Conservation (phyloP, 1,284 basidiomycete species). For the Meripilus lineatus region DNA sequence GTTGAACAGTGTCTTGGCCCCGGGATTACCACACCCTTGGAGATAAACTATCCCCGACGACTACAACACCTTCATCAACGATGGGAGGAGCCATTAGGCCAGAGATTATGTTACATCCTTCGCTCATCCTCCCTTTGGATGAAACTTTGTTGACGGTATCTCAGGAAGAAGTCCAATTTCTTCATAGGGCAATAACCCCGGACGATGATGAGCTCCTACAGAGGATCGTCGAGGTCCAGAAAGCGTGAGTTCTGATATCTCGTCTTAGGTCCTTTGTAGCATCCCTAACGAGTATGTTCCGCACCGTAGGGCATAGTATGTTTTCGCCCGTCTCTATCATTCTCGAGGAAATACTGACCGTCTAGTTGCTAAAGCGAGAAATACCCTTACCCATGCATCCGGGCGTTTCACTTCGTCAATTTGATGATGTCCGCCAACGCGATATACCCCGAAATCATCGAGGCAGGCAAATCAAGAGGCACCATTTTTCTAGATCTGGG, state of each 20-base stretch:
- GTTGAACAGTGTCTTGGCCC: no score
- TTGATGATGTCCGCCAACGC: slow-evolving; percentile 26
- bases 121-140: slow-evolving; percentile 23
- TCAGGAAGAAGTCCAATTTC: slow-evolving; percentile 20
- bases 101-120: slow-evolving; percentile 17
- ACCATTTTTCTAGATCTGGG: slow-evolving; percentile 30
- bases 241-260: no score
- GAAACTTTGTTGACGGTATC: slow-evolving; percentile 18
- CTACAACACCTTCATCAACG: no score
- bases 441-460: slow-evolving; percentile 23
- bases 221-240: slow-evolving; percentile 24
- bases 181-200: slow-evolving; percentile 18
- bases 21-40: no score
- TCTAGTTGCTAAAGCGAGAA: no score
- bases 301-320: no score
- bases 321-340: no score
- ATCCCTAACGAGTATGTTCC: no score
- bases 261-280: no score
- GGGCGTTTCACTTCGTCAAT: slow-evolving; percentile 27
- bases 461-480: slow-evolving; percentile 17
- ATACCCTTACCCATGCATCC: slow-evolving; percentile 35
- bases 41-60: no score
- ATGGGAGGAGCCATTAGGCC: slow-evolving; percentile 12
- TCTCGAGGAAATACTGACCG: no score
- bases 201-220: slow-evolving; percentile 21